Percentiles rank a stretch among this genome's conserved stretches.
Conservation (phyloP, 2,329 filamentous ascomycete species). For the Daldinia eschscholtzii region DNA sequence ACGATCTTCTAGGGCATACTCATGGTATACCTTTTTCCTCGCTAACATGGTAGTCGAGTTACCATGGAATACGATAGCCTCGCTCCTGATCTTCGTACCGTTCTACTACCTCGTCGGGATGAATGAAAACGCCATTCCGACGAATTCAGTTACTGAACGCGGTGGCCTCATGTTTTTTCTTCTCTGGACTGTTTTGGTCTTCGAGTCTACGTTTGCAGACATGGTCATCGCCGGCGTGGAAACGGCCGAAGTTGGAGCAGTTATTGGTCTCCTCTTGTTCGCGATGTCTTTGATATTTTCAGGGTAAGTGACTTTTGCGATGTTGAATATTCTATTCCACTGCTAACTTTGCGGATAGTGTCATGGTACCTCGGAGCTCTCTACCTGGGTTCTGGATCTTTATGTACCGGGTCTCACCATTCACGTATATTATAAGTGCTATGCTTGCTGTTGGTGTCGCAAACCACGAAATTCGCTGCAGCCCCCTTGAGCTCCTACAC, state of each 20-base stretch:
- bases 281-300: constrained; percentile 72
- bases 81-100: constrained; percentile 59
- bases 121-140: constrained; percentile 57
- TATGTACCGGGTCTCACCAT: constrained; percentile 85
- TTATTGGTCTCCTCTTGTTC: constrained; percentile 72
- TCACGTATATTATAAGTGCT: constrained; percentile 83
- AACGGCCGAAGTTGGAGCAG: constrained; percentile 74
- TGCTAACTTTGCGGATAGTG: constrained; percentile 45
- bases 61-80: constrained; percentile 76
- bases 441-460: constrained; percentile 79
- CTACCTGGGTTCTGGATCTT: constrained; percentile 85
- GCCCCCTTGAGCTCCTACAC: constrained; percentile 75
- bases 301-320: constrained; percentile 34
- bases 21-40: constrained; percentile 79
- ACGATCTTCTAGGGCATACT: constrained; percentile 79
- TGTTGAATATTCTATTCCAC: not conserved
- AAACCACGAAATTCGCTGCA: constrained; percentile 74
- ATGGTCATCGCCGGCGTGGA: constrained; percentile 79
- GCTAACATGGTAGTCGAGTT: constrained; percentile 80
- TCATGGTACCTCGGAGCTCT: constrained; percentile 57
- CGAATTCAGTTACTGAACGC: constrained; percentile 61
- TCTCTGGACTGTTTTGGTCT: constrained; percentile 75
- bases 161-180: constrained; percentile 76
- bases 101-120: constrained; percentile 41
- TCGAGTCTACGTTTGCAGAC: constrained; percentile 78